Base-by-base conservation (phyloP, 2,329 filamentous ascomycete species). In the Diaporthe citriasiana region DNA sequence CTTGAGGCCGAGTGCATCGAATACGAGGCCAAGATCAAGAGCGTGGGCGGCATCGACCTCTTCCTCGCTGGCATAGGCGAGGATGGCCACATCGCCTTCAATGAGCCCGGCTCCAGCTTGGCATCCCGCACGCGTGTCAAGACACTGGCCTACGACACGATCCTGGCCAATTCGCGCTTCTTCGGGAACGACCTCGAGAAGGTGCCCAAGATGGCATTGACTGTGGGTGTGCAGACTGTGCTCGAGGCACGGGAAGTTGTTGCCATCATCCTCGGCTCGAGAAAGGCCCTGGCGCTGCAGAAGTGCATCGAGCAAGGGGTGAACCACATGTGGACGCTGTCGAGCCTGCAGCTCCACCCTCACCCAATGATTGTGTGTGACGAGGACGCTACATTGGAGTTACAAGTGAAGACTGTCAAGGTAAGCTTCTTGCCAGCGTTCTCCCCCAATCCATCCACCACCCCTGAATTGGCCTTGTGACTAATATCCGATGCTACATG, bases 301-400 rank as follows among this genome's bases (percentile, higher is more conserved):
- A 91, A 90, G 78, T 93, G 92, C 76, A 88, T 95, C 75, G 93
- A 95, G 80, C 91, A 91, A 53, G 92, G 91, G 56, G 88, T 95
- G 71, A 94, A 93, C 81, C 93, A 95, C 83, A 94, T 94, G 92
- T 95, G 93, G 92, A 95, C 93, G 0, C 87, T 95, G 3, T 94
- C 92, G 0, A 89, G 89, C 71, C 85, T 95, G 76, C 93, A 95
- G 82, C 83, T 94, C 79, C 93, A 95, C 80, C 91, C 90, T 1
- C 91, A 93, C 78, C 91, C 92, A 66, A 88, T 95, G 85, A 89
- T 95, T 66, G 92, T 94, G 22, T 93, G 92, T 70, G 93, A 95
- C 79, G 92, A 94, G 77, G 93, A 94, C 78, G 90, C 91, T 9
- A 92, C 90, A 0, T 82, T 91, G 35, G 90, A 92, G 80, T 82